These are phyloP conservation scores for Sutorius australiensis DNA, from an alignment of 768 basidiomycete genomes.

Conservation along the genomic window DNA sequence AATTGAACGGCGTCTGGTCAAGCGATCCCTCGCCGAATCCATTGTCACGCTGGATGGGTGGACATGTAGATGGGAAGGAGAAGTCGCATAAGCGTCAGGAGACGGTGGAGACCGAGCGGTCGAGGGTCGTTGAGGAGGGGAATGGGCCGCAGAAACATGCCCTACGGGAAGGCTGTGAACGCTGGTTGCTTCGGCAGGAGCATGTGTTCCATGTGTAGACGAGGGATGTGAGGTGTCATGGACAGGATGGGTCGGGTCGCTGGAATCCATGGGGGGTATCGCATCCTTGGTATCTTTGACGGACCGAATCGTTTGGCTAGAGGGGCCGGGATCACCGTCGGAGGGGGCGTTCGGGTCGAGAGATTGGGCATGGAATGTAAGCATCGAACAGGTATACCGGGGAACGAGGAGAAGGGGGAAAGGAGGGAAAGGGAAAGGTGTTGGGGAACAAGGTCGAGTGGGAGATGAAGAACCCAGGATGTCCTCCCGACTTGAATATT, in stretches of 20 bases:
- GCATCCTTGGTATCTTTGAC: neutral
- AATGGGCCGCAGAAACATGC: conserved; percentile 43
- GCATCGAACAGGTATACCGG: neutral
- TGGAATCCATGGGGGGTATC: neutral
- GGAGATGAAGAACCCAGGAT: conserved; percentile 4
- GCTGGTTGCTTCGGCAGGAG: conserved; percentile 49
- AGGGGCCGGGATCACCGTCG: conserved; percentile 1
- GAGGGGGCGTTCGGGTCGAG: neutral
- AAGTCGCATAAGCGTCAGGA: neutral
- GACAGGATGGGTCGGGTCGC: conserved; percentile 35
- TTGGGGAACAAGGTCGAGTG: neutral
- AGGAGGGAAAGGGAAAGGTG: neutral
- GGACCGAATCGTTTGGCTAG: neutral
- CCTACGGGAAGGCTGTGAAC: conserved; percentile 57
- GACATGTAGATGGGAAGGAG: neutral
- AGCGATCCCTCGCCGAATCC: conserved; percentile 34
- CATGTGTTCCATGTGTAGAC: conserved; percentile 28
- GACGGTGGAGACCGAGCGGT: conserved; percentile 30
- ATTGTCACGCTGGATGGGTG: conserved; percentile 15
- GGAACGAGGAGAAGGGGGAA: neutral
- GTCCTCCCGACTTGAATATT: conserved; percentile 6
- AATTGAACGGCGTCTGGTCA: conserved; percentile 47
- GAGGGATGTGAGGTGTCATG: conserved; percentile 1
- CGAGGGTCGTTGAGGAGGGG: conserved; percentile 29
- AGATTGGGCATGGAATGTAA: neutral